Base-by-base conservation (phyloP, 257 asterid genomes). In the Scutellaria barbata region DNA sequence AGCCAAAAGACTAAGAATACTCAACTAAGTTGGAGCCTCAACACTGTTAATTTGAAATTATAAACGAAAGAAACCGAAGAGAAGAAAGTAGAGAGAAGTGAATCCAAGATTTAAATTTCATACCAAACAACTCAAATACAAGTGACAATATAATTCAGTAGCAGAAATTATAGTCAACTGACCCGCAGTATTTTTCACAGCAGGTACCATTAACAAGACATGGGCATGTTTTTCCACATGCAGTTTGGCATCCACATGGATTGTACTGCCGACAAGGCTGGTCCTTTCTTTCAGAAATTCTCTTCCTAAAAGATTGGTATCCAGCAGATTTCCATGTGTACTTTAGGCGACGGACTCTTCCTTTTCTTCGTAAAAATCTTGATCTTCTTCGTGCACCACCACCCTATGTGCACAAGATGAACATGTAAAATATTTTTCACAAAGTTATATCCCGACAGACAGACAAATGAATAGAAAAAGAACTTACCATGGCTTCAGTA, bases 141-240 rank as follows among this genome's bases (percentile, higher is more conserved):
- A 45, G 47, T 64, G 13, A 10, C 55, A 59, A 53, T 12, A 65
- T 46, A 11, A 56, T 64, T 64, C n/a, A 50, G 41, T 67, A 68
- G 18, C 5, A 61, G 66, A 69, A 65, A 70, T 22, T 33, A n/a
- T 47, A 76, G 61, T 50, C 69, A 57, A 67, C 96, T 89, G 63
- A 95, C 99, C 99, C 99, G 46, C 99, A 95, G 72, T 92, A 95
- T 69, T 95, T 95, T 77, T 95, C 99, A 77, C 99, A 95, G 76
- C 88, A 78, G 74, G 99, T 95, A 18, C 94, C 97, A 71, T 87
- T 92, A 54, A 88, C 83, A 73, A 84, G 85, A 76, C 99, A 95
- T 1, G 89, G 88, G 52, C 99, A 95, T 46, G 93, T 91, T 79
- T 92, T 95, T 68, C 98, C 99, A 77, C 98, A 92, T 1, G 92